A percentile compares a stretch with the other conserved stretches of the same genome.
These are phyloP conservation scores for Aspergillus affinis DNA, from an alignment of 495 filamentous ascomycete species.

Conservation along the genomic window DNA sequence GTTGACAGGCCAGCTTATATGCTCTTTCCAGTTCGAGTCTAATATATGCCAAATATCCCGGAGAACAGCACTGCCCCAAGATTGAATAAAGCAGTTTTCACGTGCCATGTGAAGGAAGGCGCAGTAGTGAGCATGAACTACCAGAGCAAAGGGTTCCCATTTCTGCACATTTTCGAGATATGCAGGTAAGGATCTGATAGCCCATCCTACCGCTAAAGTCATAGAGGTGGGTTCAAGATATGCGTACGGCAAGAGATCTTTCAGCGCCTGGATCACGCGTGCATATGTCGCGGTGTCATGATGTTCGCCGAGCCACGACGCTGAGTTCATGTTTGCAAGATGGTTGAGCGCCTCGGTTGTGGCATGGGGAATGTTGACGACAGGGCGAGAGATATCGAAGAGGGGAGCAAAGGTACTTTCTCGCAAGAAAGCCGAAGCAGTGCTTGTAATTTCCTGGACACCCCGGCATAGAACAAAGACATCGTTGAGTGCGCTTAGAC, in stretches of 20 bases:
- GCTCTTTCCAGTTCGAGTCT: slow-evolving; percentile 16
- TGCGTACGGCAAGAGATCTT: slow-evolving; percentile 15
- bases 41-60: slow-evolving; percentile 19
- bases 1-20: slow-evolving; percentile 21
- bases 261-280: slow-evolving; percentile 10
- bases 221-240: slow-evolving; percentile 23
- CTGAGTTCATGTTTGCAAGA: slow-evolving; percentile 17
- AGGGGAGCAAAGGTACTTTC: slow-evolving; percentile 27
- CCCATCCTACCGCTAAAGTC: slow-evolving; percentile 25
- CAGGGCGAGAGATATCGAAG: slow-evolving; percentile 12
- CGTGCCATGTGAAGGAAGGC: slow-evolving; percentile 22
- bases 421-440: slow-evolving; percentile 11
- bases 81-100: slow-evolving; percentile 24
- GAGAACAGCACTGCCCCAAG: slow-evolving; percentile 22
- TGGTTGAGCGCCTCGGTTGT: slow-evolving; percentile 14
- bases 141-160: slow-evolving; percentile 21
- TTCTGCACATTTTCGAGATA: slow-evolving; percentile 21
- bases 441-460: slow-evolving; percentile 18
- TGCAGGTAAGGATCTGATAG: slow-evolving; percentile 15
- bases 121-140: slow-evolving; percentile 28
- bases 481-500: slow-evolving; percentile 22
- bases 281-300: slow-evolving; percentile 14
- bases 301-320: not conserved
- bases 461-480: slow-evolving; percentile 25
- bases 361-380: slow-evolving; percentile 9